phyloP scores from a whole-genome alignment of 2,329 filamentous ascomycete species.

The Hortaea sp. region DNA sequence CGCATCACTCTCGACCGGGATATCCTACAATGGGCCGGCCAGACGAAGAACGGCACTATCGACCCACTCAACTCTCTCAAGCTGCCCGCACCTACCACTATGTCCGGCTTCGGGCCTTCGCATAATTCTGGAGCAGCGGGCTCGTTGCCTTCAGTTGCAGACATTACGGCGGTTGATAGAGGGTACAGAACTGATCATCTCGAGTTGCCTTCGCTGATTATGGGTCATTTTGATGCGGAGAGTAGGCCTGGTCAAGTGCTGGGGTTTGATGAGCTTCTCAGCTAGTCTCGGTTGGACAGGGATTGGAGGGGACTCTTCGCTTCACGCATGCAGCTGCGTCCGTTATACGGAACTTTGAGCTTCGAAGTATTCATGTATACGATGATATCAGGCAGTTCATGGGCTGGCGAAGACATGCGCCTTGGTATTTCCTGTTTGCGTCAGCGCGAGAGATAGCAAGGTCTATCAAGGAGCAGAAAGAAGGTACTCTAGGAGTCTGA shows the following conservation, averaged over 20 bases:
- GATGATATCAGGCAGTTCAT: too few relatives aligned
- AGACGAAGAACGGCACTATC: slow-evolving; percentile 6
- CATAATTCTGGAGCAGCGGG: background rate
- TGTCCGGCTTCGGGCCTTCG: background rate
- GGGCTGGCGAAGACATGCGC: too few relatives aligned
- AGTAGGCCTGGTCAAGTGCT: slow-evolving; percentile 10
- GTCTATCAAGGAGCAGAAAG: too few relatives aligned
- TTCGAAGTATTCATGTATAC: too few relatives aligned
- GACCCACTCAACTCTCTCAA: slow-evolving; percentile 19
- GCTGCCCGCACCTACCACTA: slow-evolving; percentile 9
- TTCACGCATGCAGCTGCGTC: too few relatives aligned
- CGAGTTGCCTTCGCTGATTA: slow-evolving; percentile 20
- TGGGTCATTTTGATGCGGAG: slow-evolving; percentile 10
- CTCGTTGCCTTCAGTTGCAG: slow-evolving; percentile 11
- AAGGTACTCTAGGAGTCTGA: too few relatives aligned
- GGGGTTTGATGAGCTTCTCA: slow-evolving; percentile 15
- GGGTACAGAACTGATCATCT: slow-evolving; percentile 11
- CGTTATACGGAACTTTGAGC: too few relatives aligned
- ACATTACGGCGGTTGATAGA: slow-evolving; percentile 8
- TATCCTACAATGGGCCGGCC: slow-evolving; percentile 23
- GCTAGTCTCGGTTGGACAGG: background rate
- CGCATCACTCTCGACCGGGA: slow-evolving; percentile 25
- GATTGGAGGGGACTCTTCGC: too few relatives aligned
- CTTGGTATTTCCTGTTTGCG: too few relatives aligned
- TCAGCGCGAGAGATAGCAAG: too few relatives aligned